phyloP scores from a whole-genome alignment of 2,329 filamentous ascomycete genomes.

The Aspergillus sp. region DNA sequence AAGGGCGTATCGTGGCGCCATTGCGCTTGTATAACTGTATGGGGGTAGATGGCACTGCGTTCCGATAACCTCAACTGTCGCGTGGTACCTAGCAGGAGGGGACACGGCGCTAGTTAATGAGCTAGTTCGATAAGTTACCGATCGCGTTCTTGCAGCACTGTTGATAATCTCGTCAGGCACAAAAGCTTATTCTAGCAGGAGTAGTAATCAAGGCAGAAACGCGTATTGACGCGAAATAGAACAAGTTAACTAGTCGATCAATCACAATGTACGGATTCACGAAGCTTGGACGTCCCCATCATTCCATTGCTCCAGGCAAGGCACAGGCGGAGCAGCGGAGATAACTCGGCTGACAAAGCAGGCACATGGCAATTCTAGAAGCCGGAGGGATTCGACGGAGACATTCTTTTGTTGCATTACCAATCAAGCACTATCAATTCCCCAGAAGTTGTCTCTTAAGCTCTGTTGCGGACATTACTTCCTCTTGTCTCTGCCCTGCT shows the following conservation, averaged over 20 bases:
- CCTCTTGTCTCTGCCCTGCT: too few relatives aligned
- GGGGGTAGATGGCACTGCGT: not conserved
- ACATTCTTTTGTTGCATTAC: not conserved
- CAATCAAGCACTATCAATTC: not conserved
- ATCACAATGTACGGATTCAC: too few relatives aligned
- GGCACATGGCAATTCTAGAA: not conserved
- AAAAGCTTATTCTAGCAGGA: not conserved
- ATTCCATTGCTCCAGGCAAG: not conserved
- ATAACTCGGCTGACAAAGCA: slow-evolving; percentile 21
- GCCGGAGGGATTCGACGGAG: not conserved
- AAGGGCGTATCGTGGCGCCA: slow-evolving; percentile 35
- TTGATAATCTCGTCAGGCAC: not conserved
- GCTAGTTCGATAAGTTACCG: not conserved
- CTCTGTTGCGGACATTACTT: not conserved
- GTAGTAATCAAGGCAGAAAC: too few relatives aligned
- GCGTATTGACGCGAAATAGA: too few relatives aligned
- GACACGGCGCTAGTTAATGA: not conserved
- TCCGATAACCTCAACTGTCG: not conserved
- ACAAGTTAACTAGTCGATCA: too few relatives aligned
- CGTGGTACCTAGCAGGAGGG: not conserved
- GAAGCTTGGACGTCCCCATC: too few relatives aligned
- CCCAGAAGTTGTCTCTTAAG: not conserved
- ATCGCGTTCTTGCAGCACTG: not conserved
- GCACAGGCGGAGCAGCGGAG: slow-evolving; percentile 4
- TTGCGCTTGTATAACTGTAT: slow-evolving; percentile 12